phyloP scores from a whole-genome alignment of 148 eudicot species.

The Rhododendron kiyosumense region DNA sequence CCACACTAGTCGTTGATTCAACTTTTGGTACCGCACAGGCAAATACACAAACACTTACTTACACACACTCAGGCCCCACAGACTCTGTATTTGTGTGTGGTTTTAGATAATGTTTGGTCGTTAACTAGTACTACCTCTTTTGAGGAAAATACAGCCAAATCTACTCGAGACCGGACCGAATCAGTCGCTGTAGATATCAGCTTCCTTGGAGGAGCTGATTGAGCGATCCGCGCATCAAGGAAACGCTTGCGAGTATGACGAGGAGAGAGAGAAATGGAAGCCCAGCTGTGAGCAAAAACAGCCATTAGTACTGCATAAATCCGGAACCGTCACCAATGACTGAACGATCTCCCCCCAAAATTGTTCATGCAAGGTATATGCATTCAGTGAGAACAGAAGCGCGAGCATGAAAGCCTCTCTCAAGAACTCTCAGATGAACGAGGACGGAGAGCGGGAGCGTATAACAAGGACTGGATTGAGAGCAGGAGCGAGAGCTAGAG shows the following conservation, averaged over 20 bases:
- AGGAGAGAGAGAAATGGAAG: conserved; percentile 6
- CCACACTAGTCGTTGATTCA: neutral
- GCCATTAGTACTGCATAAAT: conserved; percentile 1
- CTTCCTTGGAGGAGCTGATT: neutral
- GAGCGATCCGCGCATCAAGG: neutral
- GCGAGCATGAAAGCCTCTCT: neutral
- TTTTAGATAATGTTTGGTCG: no score
- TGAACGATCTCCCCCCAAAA: neutral
- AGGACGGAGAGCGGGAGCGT: neutral
- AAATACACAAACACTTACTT: neutral
- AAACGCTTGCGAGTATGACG: neutral
- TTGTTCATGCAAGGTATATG: neutral
- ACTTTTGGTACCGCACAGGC: neutral
- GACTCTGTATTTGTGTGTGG: no score
- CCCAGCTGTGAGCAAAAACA: no score
- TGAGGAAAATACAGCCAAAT: neutral
- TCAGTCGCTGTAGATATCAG: neutral
- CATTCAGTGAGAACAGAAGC: neutral
- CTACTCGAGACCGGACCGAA: neutral
- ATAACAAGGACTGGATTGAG: neutral
- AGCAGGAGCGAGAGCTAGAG: neutral
- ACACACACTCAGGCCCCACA: neutral
- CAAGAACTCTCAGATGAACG: neutral
- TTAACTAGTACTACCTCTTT: conserved; percentile 9
- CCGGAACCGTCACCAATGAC: neutral